These are phyloP conservation scores for Calendula officinalis DNA, from an alignment of 129 eudicot genomes.

Conservation along the genomic window DNA sequence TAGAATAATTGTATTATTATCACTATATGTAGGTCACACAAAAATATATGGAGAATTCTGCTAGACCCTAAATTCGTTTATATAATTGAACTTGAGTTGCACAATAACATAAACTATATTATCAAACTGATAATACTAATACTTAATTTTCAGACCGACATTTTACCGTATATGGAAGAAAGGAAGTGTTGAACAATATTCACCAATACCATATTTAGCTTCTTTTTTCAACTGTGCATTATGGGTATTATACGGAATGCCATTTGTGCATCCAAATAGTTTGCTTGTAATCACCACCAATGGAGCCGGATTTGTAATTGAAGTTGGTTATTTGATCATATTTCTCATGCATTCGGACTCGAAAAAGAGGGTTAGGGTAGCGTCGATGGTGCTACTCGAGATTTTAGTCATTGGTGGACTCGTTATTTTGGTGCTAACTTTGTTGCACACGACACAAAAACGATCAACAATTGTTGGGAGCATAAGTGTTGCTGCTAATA, in stretches of 20 bases:
- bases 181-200: constrained; percentile 69
- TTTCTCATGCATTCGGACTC: constrained; percentile 39
- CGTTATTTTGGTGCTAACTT: constrained; percentile 43
- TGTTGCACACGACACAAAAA: constrained; percentile 40
- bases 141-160: constrained; percentile 56
- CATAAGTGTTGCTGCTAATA: constrained; percentile 47
- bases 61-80: no score
- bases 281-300: constrained; percentile 67
- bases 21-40: no score
- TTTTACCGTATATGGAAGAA: constrained; percentile 62
- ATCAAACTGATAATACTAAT: no score
- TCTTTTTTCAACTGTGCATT: constrained; percentile 71
- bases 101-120: no score
- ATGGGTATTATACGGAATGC: constrained; percentile 86
- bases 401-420: constrained; percentile 35
- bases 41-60: no score
- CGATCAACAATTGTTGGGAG: constrained; percentile 64
- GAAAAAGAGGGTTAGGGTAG: constrained; percentile 40
- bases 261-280: constrained; percentile 74
- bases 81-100: no score
- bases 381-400: constrained; percentile 39
- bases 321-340: constrained; percentile 45
- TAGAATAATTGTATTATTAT: no score
- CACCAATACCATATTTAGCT: constrained; percentile 68
- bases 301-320: constrained; percentile 61